Evolutionary conservation across 257 asterid species (phyloP).

Genomic region (Fraxinus quadrangulata): DNA sequence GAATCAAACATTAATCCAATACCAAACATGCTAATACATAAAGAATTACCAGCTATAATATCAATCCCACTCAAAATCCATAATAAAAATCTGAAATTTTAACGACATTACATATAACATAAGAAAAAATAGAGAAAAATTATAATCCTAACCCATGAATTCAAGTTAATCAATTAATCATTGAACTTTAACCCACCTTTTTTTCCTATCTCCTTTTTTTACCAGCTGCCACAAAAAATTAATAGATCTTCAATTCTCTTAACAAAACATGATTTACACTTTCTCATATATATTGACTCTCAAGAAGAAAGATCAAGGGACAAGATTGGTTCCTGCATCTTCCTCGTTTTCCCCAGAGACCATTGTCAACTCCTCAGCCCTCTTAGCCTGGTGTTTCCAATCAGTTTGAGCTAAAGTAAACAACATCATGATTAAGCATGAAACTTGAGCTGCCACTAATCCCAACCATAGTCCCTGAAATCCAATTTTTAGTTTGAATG

Average conservation of each 20-base stretch:
- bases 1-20: too few relatives aligned
- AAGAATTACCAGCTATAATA: too few relatives aligned
- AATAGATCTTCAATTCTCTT: not conserved
- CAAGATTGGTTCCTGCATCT: conserved; percentile 51
- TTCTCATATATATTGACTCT: not conserved
- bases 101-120: too few relatives aligned
- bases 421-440: conserved; percentile 59
- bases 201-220: conserved; percentile 3
- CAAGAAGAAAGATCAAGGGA: conserved; percentile 31
- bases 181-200: not conserved
- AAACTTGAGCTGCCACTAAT: conserved; percentile 64
- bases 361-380: conserved; percentile 67
- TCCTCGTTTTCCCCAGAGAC: conserved; percentile 40
- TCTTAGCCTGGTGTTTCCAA: conserved; percentile 71
- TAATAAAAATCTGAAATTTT: too few relatives aligned
- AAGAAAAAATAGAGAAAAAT: not conserved
- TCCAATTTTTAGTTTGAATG: conserved; percentile 56
- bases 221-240: not conserved
- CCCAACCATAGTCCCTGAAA: conserved; percentile 84
- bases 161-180: not conserved
- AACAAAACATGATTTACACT: not conserved
- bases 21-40: too few relatives aligned
- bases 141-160: not conserved
- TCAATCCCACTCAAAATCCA: too few relatives aligned
- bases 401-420: conserved; percentile 57